These are phyloP conservation scores for Phytophthora lateralis DNA, from an alignment of 352 stramenopile species.

Conservation along the genomic window DNA sequence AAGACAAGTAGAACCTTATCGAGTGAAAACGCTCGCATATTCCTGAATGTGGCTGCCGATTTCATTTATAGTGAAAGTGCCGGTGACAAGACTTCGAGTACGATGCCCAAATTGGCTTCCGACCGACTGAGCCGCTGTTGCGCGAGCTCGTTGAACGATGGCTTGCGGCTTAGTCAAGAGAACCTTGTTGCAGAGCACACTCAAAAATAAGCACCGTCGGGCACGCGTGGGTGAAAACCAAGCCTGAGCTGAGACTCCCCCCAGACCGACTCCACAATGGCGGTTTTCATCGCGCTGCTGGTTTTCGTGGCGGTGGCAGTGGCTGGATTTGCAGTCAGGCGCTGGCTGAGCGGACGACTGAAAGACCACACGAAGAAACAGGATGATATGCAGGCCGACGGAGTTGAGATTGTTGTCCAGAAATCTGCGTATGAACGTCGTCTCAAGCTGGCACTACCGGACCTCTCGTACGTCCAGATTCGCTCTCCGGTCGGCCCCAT, in stretches of 20 bases:
- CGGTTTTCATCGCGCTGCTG: conserved; percentile 22
- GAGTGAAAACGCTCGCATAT: conserved; percentile 6
- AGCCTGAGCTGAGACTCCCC: neutral
- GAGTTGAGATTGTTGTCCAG: conserved; percentile 57
- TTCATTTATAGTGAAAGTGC: conserved; percentile 29
- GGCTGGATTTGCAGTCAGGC: conserved; percentile 28
- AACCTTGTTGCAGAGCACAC: conserved; percentile 4
- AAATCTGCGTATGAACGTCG: conserved; percentile 26
- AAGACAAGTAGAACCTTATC: conserved; percentile 12
- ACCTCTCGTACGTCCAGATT: conserved; percentile 30
- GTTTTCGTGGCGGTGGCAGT: conserved; percentile 36
- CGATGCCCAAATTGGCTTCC: conserved; percentile 25
- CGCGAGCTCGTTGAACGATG: neutral
- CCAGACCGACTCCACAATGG: conserved; percentile 16
- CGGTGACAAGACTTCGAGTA: conserved; percentile 34
- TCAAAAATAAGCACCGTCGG: conserved; percentile 20
- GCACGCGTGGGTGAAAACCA: conserved; percentile 1
- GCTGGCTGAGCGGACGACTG: conserved; percentile 30
- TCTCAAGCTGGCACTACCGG: conserved; percentile 31
- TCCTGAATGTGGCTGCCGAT: neutral
- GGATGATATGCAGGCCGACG: conserved; percentile 25
- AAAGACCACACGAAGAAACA: conserved; percentile 44
- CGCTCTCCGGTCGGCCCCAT: conserved; percentile 34
- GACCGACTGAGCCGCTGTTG: conserved; percentile 8
- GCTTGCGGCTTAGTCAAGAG: neutral